These are phyloP conservation scores for Nymphaea colorata DNA, from an alignment of 164 flowering plant species.

Conservation along the genomic window DNA sequence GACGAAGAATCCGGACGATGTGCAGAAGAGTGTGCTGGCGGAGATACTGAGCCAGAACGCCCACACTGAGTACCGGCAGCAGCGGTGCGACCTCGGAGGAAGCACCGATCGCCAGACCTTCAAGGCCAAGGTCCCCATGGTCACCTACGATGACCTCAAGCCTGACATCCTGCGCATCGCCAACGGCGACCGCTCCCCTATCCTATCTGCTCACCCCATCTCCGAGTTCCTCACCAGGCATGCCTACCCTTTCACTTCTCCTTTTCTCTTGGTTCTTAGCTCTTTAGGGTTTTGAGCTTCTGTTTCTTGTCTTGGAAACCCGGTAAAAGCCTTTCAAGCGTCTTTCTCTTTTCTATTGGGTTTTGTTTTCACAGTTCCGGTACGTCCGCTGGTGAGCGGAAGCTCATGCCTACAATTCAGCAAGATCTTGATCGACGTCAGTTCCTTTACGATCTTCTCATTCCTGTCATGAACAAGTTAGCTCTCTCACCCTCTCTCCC, in stretches of 20 bases:
- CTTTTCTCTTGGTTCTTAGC: not conserved
- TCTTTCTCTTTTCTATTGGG: not conserved
- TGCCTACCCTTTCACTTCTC: not conserved
- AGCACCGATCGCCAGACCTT: slow-evolving; percentile 24
- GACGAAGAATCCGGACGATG: slow-evolving; percentile 24
- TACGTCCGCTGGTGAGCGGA: slow-evolving; percentile 34
- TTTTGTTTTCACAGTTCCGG: slow-evolving; percentile 22
- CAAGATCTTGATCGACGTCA: slow-evolving; percentile 30
- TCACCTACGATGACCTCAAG: slow-evolving; percentile 31
- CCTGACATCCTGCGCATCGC: slow-evolving; percentile 33
- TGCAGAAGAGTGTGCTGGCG: slow-evolving; percentile 20
- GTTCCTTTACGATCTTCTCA: slow-evolving; percentile 26
- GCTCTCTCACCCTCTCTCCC: slow-evolving; percentile 11
- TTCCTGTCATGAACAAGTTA: slow-evolving; percentile 36
- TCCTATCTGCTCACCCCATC: slow-evolving; percentile 25
- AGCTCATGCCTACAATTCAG: slow-evolving; percentile 29
- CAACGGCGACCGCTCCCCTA: slow-evolving; percentile 32
- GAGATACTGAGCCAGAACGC: slow-evolving; percentile 26
- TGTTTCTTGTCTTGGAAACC: no score
- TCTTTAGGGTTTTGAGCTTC: no score
- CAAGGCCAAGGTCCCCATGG: slow-evolving; percentile 23
- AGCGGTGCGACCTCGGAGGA: slow-evolving; percentile 15
- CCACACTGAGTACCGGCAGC: slow-evolving; percentile 25
- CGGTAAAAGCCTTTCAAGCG: no score
- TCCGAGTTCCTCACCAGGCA: slow-evolving; percentile 39